Evolutionary conservation across 768 basidiomycete species (phyloP), one percentile per base, ranked within the genome.

Genomic region (Serendipita sp.): DNA sequence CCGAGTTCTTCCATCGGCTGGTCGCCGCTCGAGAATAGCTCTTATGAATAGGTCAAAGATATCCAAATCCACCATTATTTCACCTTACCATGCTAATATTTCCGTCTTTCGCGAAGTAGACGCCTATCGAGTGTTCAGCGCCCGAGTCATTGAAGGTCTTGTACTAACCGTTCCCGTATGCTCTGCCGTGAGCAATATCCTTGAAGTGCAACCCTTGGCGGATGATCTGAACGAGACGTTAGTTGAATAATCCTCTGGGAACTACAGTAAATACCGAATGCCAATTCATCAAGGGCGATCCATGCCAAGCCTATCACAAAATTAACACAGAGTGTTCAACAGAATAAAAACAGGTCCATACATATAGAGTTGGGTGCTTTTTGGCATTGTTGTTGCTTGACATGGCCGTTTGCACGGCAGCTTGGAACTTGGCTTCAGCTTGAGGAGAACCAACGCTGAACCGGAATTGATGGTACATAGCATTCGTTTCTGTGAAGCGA

Each of bases 381-480:
- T 52, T 66, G 4, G 81, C 79, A 67, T 83, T 80, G 0, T 18
- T 2, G 65, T 77, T 72, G 36, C 69, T 66, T 15, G 65, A 27
- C 64, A 76, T 72, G 3, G 82, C 81, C 3, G 68, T 65, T 36
- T 69, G 69, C 18, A 83, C 69, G 3, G 79, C 80, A 3, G 69
- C 69, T 45, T 77, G 74, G 69, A 85, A 85, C 66, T 81, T 83
- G 15, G 83, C 83, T 71, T 87, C 87, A 6, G 84, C 84, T 67
- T 84, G 82, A 2, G 87, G 86, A 0, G 83, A 79, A 3, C 86
- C 87, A 10, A 86, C 85, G 63, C 81, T 82, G 71, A 88, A 81
- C 27, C 83, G 76, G 70, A 86, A 88, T 66, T 88, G 87, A 31
- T 78, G 74, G 79, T 81, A 86, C 0, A 64, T 69, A 0, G 74